Evolutionary conservation across 371 early-diverging fungal genomes (phyloP).

Genomic region (Actinomucor elegans): DNA sequence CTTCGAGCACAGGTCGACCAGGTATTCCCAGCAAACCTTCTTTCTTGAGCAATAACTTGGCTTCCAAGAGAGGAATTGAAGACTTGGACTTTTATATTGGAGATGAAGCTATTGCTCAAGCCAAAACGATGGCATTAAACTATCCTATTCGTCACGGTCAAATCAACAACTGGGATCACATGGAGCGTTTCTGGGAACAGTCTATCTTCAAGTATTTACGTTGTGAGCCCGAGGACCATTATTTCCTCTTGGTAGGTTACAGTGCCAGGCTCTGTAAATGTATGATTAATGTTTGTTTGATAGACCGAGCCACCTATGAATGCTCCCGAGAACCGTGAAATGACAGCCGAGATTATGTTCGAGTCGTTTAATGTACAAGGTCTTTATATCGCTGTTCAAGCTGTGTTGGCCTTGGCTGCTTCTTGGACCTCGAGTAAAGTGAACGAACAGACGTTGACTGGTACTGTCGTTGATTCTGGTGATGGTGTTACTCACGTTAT

Average conservation of each 20-base stretch:
- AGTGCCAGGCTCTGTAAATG: background rate
- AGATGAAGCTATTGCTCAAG: conserved; percentile 90
- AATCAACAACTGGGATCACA: conserved; percentile 93
- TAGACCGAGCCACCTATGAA: conserved; percentile 92
- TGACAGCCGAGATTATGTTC: conserved; percentile 93
- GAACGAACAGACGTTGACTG: conserved; percentile 85
- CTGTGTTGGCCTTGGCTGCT: conserved; percentile 89
- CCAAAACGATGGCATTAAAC: conserved; percentile 80
- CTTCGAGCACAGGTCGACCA: conserved; percentile 50
- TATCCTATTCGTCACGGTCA: conserved; percentile 91
- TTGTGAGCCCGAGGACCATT: conserved; percentile 98
- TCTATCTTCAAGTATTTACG: conserved; percentile 95
- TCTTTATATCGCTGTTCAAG: conserved; percentile 92
- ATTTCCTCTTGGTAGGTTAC: conserved; percentile 75
- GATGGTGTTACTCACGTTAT: conserved; percentile 99
- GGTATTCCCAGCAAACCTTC: conserved; percentile 63
- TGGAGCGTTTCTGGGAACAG: conserved; percentile 96
- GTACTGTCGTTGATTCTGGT: conserved; percentile 96
- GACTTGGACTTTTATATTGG: conserved; percentile 98
- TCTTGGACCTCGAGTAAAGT: conserved; percentile 85
- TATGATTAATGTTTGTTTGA: background rate
- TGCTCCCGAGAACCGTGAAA: conserved; percentile 91
- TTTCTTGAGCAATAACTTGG: conserved; percentile 69
- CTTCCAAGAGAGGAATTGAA: conserved; percentile 95
- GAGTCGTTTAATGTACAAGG: conserved; percentile 90